Conservation (phyloP, 129 eudicot species). For the sunflower (Helianthus annuus) region DNA sequence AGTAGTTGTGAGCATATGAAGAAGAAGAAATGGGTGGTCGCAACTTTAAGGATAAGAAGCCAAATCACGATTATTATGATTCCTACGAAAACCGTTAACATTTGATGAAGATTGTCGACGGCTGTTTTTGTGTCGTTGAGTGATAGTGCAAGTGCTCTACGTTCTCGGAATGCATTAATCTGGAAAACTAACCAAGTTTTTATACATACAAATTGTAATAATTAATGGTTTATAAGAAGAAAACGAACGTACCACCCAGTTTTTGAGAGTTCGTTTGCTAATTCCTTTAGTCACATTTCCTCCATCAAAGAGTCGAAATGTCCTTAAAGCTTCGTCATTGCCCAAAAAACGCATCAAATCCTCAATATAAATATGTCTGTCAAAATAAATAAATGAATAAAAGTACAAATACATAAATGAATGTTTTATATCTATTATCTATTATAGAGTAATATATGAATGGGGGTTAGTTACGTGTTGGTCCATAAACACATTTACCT, state of each 20-base stretch:
- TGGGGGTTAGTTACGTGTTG: too few species aligned
- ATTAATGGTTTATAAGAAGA: too few species aligned
- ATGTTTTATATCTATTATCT: too few species aligned
- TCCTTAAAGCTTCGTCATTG: conserved; percentile 57
- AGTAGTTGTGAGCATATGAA: conserved; percentile 51
- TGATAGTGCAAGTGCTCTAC: conserved; percentile 54
- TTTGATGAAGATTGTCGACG: conserved; percentile 54
- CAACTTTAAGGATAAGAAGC: conserved; percentile 47
- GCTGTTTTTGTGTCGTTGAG: conserved; percentile 62
- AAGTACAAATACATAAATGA: too few species aligned
- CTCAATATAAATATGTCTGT: conserved; percentile 46
- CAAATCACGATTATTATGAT: conserved; percentile 41
- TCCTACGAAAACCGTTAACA: conserved; percentile 41
- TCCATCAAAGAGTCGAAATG: conserved; percentile 53
- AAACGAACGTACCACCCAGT: conserved; percentile 53
- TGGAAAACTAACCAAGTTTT: background rate
- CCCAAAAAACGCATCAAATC: conserved; percentile 56
- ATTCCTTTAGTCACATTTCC: conserved; percentile 41
- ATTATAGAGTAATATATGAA: too few species aligned
- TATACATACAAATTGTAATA: too few species aligned
- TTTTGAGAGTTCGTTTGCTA: conserved; percentile 49
- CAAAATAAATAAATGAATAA: background rate
- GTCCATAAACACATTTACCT: too few species aligned
- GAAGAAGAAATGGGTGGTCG: conserved; percentile 41
- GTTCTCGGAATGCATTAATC: conserved; percentile 49